phyloP scores from a whole-genome alignment of 306 rosid species.

The Cicer judaicum region DNA sequence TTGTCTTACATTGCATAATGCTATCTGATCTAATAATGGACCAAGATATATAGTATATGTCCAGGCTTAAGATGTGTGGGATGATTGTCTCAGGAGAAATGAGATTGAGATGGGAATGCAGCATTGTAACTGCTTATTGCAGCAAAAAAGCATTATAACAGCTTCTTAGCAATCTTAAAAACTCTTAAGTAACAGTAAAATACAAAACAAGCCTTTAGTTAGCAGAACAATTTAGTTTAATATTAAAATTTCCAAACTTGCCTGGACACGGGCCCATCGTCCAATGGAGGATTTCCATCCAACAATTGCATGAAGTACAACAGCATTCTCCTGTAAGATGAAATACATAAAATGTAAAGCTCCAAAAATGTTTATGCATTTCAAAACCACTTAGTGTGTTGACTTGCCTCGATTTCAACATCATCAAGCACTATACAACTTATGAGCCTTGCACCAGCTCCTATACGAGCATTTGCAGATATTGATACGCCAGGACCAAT shows the following conservation, averaged over 20 bases:
- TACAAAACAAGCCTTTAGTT: slow-evolving; percentile 12
- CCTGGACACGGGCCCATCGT: slow-evolving; percentile 94
- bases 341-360: slow-evolving; percentile 14
- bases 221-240: background rate
- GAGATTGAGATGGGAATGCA: slow-evolving; percentile 25
- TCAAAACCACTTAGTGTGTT: slow-evolving; percentile 25
- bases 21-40: background rate
- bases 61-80: slow-evolving; percentile 30
- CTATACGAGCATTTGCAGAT: slow-evolving; percentile 97
- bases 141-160: slow-evolving; percentile 10
- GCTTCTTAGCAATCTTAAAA: slow-evolving; percentile 20
- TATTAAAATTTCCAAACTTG: slow-evolving; percentile 48
- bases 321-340: slow-evolving; percentile 81
- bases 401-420: slow-evolving; percentile 82
- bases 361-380: slow-evolving; percentile 21
- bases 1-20: slow-evolving; percentile 20
- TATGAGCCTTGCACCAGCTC: slow-evolving; percentile 92
- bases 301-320: slow-evolving; percentile 83
- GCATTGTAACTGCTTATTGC: slow-evolving; percentile 11
- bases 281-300: slow-evolving; percentile 98
- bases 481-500: slow-evolving; percentile 94
- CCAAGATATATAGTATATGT: background rate
- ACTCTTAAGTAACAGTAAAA: slow-evolving; percentile 6
- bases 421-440: slow-evolving; percentile 86
- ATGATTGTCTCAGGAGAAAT: slow-evolving; percentile 26